Conservation (phyloP, 2,329 filamentous ascomycete species). For the Ceratocystis smalleyi region DNA sequence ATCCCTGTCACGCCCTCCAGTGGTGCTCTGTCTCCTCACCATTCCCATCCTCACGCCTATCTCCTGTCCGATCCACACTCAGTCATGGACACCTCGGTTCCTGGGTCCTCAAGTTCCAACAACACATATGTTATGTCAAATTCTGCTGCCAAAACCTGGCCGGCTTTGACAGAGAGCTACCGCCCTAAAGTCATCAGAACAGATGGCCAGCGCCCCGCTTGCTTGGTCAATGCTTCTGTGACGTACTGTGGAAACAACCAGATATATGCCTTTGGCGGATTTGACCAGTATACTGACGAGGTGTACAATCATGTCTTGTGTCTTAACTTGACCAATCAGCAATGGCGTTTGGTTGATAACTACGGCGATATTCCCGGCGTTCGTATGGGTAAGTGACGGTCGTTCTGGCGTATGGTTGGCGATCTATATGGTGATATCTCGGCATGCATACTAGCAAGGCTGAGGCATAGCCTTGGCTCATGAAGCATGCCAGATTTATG, state of each 20-base stretch:
- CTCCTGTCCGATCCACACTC: slow-evolving; percentile 19
- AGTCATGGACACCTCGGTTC: slow-evolving; percentile 23
- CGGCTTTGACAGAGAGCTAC: slow-evolving; percentile 52
- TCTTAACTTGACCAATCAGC: slow-evolving; percentile 70
- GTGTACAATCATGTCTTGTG: slow-evolving; percentile 95
- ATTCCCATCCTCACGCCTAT: background rate
- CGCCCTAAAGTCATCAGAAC: slow-evolving; percentile 70
- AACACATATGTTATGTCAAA: slow-evolving; percentile 87
- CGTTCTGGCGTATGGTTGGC: background rate
- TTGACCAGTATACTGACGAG: slow-evolving; percentile 97
- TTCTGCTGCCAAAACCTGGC: slow-evolving; percentile 54
- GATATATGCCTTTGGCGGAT: slow-evolving; percentile 96
- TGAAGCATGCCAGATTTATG: background rate
- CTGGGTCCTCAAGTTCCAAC: slow-evolving; percentile 40
- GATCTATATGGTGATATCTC: background rate
- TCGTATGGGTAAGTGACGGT: slow-evolving; percentile 59
- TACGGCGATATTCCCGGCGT: slow-evolving; percentile 96
- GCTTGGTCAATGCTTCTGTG: slow-evolving; percentile 92
- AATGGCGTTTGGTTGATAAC: slow-evolving; percentile 94
- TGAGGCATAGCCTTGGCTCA: background rate
- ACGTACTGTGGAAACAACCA: slow-evolving; percentile 97
- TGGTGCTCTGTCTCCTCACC: background rate
- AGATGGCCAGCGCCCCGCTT: slow-evolving; percentile 69
- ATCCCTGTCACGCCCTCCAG: background rate
- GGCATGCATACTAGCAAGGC: slow-evolving; percentile 4